Evolutionary conservation across 805 yeast species (phyloP).

Genomic region (Candida orba): DNA sequence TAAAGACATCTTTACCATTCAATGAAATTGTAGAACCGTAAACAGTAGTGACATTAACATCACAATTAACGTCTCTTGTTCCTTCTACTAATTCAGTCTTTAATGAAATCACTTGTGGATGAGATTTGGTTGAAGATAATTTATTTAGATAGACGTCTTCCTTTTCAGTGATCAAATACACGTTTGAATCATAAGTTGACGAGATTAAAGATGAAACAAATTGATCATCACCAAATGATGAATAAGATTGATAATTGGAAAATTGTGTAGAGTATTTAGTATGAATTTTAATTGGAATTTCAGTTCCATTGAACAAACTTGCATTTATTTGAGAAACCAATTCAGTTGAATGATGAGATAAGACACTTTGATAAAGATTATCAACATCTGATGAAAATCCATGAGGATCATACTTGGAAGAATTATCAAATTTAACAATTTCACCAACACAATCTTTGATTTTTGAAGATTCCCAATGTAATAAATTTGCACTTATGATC

Average conservation of each 20-base stretch:
- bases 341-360: conserved; percentile 10
- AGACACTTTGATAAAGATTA: conserved; percentile 19
- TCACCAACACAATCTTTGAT: conserved; percentile 35
- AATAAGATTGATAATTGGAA: conserved; percentile 33
- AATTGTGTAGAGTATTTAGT: conserved; percentile 22
- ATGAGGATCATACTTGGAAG: conserved; percentile 7
- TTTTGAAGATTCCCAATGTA: conserved; percentile 43
- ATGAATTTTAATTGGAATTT: conserved; percentile 17
- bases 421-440: conserved; percentile 23
- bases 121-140: conserved; percentile 10
- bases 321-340: conserved; percentile 14
- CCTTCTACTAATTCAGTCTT: conserved; percentile 10
- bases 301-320: conserved; percentile 17
- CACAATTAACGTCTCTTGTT: conserved; percentile 10
- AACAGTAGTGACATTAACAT: conserved; percentile 16
- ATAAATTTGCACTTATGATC: conserved; percentile 51
- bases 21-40: conserved; percentile 15
- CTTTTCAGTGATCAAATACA: conserved; percentile 11
- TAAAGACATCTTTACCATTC: conserved; percentile 15
- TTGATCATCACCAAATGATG: conserved; percentile 35
- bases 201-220: conserved; percentile 15
- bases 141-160: not conserved
- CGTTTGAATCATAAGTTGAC: conserved; percentile 5
- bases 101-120: conserved; percentile 14
- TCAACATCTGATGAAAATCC: conserved; percentile 11